Base-by-base conservation (phyloP, 192 early-diverging fungal genomes). In the Phycomyces nitens region DNA sequence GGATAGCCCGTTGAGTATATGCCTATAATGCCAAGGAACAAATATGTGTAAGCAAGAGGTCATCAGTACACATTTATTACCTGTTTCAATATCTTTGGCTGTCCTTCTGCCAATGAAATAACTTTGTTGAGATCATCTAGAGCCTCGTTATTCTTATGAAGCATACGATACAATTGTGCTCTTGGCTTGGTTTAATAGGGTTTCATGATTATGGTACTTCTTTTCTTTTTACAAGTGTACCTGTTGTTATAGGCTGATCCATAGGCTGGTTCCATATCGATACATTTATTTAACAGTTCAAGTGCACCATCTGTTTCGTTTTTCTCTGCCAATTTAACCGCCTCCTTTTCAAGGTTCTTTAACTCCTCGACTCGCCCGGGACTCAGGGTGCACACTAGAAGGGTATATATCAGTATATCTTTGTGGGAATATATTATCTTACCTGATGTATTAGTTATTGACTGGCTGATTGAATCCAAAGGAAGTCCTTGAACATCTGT, bases 201-300 rank as follows among this genome's bases (percentile, higher is more conserved):
- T 34, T 34, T 34, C 29, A 34, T 78, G 56, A 23, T 24, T 18
- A 1, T 44, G 2, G n/a, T n/a, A n/a, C n/a, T n/a, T n/a, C n/a
- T n/a, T 56, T 20, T 34, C 10, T 49, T 0, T 56, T 49, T 53
- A 12, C 22, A 23, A 18, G 27, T 15, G 50, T 78, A 78, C 77
- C 78, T 64, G 70, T 81, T 81, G 60, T 81, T 81, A 47, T 81
- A 81, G 4, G 47, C 72, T 15, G 80, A 81, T 20, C 77, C 74
- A 65, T 81, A 81, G 64, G 66, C 70, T 16, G 66, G 62, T 58
- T 77, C 78, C 14, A 75, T 59, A 0, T 34, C 20, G 57, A 81
- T 77, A 26, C 60, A 72, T 65, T 79, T 64, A 42, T 75, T 63
- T 20, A 81, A 64, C 22, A 74, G 65, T 38, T 56, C 61, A 10